Base-by-base conservation (phyloP, 306 rosid species). In the Vigna trinervia region DNA sequence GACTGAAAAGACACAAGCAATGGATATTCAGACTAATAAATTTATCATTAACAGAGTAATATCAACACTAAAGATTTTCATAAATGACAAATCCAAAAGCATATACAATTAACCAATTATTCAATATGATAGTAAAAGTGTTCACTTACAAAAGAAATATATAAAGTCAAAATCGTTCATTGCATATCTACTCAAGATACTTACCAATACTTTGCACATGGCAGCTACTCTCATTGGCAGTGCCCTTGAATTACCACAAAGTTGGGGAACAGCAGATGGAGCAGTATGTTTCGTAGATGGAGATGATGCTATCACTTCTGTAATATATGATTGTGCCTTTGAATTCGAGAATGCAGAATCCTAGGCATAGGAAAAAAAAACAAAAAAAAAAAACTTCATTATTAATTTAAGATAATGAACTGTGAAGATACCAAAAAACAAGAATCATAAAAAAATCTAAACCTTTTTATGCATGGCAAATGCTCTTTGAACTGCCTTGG, bases 171-270 rank as follows among this genome's bases (percentile, higher is more conserved):
- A 26, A 23, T 7, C 45, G 12, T 45, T 10, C 34, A 73, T 23
- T 43, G 39, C 43, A 64, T 32, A 74, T 43, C 28, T 28, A 41
- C 50, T 22, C 53, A 58, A 69, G 77, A 61, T 75, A 71, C 94
- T 73, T 87, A 92, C 97, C 94, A 92, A 80, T 73, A 90, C 86
- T 87, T 83, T 92, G 81, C 84, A 61, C 91, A 92, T 86, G 61
- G 92, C 86, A 85, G 90, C 90, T 50, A 82, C 87, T 86, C 97
- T 89, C 80, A 84, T 39, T 7, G 91, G 96, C 83, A 92, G 81
- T 47, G 84, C 81, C 81, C 87, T 79, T 11, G 89, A 82, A 80
- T 71, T 51, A 56, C 85, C 81, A 52, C 68, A 61, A 66, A 89
- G 90, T 81, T 89, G 94, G 26, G 96, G 91, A 81, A 90, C 46